A percentile compares a stretch with the other conserved stretches of the same genome.
Conservation (phyloP, 495 filamentous ascomycete species). For the Pseudotulostoma volvatum region DNA sequence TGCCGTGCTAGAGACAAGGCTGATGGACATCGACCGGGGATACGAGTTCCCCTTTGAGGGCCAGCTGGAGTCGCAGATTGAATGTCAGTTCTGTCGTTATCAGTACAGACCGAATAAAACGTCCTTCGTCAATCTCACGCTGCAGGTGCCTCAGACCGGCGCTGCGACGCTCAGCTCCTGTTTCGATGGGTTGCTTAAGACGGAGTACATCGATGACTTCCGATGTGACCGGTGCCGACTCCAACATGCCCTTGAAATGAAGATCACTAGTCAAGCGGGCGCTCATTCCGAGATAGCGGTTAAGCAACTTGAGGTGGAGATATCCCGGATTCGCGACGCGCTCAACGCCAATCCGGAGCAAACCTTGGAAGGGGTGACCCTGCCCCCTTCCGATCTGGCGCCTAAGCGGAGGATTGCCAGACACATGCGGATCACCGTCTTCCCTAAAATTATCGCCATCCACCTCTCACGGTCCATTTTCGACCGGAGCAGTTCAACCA, state of each 20-base stretch:
- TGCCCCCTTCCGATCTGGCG: slow-evolving; percentile 57
- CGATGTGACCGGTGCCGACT: slow-evolving; percentile 84
- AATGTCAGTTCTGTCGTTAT: slow-evolving; percentile 79
- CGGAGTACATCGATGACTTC: slow-evolving; percentile 92
- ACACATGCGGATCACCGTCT: slow-evolving; percentile 67
- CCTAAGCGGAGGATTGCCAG: slow-evolving; percentile 74
- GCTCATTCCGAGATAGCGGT: slow-evolving; percentile 30
- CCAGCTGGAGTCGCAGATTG: slow-evolving; percentile 74
- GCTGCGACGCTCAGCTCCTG: slow-evolving; percentile 54
- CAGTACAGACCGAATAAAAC: slow-evolving; percentile 68
- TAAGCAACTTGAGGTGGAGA: slow-evolving; percentile 36
- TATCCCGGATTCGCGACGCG: slow-evolving; percentile 39
- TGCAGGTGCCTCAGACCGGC: slow-evolving; percentile 72
- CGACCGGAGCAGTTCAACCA: slow-evolving; percentile 61
- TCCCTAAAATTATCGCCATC: slow-evolving; percentile 77
- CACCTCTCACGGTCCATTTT: slow-evolving; percentile 89
- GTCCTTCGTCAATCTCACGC: slow-evolving; percentile 78
- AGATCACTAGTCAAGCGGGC: slow-evolving; percentile 31
- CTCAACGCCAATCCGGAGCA: slow-evolving; percentile 65
- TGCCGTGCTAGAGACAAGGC: slow-evolving; percentile 27
- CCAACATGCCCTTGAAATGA: slow-evolving; percentile 49
- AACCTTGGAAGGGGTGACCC: slow-evolving; percentile 47
- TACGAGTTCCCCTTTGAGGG: slow-evolving; percentile 79
- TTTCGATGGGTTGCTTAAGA: slow-evolving; percentile 87
- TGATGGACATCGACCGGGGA: slow-evolving; percentile 36